phyloP scores from a whole-genome alignment of 2,329 filamentous ascomycete species.

The Phaeosphaeriaceae sp. region DNA sequence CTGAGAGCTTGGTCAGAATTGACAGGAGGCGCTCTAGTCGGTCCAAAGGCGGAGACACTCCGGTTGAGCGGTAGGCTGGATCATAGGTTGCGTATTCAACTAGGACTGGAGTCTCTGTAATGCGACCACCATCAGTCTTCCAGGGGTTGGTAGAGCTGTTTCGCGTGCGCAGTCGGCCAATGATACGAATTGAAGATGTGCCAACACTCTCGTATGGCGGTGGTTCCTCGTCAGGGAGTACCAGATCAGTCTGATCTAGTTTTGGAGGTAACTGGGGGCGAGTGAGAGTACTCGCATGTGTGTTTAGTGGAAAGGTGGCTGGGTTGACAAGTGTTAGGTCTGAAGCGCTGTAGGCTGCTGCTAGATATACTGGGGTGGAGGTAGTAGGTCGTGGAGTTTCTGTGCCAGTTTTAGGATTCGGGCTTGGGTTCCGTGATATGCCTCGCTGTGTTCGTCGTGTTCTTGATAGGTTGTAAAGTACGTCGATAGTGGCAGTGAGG shows the following conservation, averaged over 20 bases:
- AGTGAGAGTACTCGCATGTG: slow-evolving; percentile 18
- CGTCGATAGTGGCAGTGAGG: slow-evolving; percentile 78
- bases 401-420: slow-evolving; percentile 25
- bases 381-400: slow-evolving; percentile 24
- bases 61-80: slow-evolving; percentile 54
- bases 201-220: slow-evolving; percentile 57
- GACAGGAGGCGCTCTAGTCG: slow-evolving; percentile 51
- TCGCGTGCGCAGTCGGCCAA: slow-evolving; percentile 51
- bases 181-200: slow-evolving; percentile 52
- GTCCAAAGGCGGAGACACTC: slow-evolving; percentile 54
- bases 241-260: slow-evolving; percentile 51
- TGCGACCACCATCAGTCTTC: slow-evolving; percentile 45
- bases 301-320: slow-evolving; percentile 37
- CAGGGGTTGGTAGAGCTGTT: slow-evolving; percentile 47
- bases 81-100: slow-evolving; percentile 71
- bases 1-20: slow-evolving; percentile 38
- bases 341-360: slow-evolving; percentile 48
- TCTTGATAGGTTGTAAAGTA: slow-evolving; percentile 75
- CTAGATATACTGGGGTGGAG: slow-evolving; percentile 34
- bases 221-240: slow-evolving; percentile 55
- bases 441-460: slow-evolving; percentile 59
- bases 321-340: slow-evolving; percentile 54
- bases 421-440: slow-evolving; percentile 19
- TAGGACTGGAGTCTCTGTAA: slow-evolving; percentile 62
- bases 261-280: slow-evolving; percentile 48